phyloP scores from a whole-genome alignment of 2,329 filamentous ascomycete genomes.

The Helminthosporium solani region DNA sequence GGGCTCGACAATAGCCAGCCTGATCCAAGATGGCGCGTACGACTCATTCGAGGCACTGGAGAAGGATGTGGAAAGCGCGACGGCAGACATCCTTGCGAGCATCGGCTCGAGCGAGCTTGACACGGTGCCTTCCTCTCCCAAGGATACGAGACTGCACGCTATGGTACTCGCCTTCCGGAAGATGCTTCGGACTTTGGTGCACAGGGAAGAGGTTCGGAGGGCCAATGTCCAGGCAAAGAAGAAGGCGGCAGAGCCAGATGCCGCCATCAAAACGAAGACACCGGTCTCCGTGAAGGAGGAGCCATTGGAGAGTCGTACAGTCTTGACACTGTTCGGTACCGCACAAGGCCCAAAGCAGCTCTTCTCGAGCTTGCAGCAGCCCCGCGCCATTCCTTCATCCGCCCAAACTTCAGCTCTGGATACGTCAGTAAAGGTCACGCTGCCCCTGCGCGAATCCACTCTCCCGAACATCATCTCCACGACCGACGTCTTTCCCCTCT shows the following conservation, averaged over 20 bases:
- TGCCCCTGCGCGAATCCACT: conserved; percentile 61
- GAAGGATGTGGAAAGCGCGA: conserved; percentile 45
- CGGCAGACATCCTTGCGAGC: conserved; percentile 41
- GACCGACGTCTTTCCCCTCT: conserved; percentile 63
- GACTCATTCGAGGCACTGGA: conserved; percentile 45
- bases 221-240: conserved; percentile 7
- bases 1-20: conserved; percentile 39
- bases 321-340: conserved; percentile 76
- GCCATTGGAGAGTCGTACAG: conserved; percentile 51
- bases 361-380: conserved; percentile 78
- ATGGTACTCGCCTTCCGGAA: conserved; percentile 39
- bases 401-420: conserved; percentile 40
- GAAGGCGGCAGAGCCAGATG: conserved; percentile 6
- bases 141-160: conserved; percentile 36
- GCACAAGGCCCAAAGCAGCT: conserved; percentile 73
- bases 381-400: conserved; percentile 40
- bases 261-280: conserved; percentile 10
- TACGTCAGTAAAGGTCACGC: conserved; percentile 45
- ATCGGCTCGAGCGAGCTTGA: conserved; percentile 27
- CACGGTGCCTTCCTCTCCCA: conserved; percentile 31
- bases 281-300: conserved; percentile 24
- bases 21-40: conserved; percentile 44
- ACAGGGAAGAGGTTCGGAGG: conserved; percentile 30
- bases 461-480: conserved; percentile 74
- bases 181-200: conserved; percentile 28